Evolutionary conservation across 2,329 filamentous ascomycete genomes (phyloP).

Genomic region (Monilinia fructicola): DNA sequence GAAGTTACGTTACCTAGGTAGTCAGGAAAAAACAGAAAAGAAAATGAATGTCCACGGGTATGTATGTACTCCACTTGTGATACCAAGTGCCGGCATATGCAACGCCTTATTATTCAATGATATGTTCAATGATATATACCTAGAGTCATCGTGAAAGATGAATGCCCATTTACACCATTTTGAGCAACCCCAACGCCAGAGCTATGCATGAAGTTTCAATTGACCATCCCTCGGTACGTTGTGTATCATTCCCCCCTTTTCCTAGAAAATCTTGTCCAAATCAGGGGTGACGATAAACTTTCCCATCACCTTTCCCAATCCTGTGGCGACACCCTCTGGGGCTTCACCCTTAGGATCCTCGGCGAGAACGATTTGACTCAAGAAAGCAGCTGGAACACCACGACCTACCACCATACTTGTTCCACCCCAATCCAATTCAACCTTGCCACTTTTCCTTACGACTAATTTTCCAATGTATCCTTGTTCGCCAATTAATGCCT

Average conservation of each 20-base stretch:
- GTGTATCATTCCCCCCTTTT: background rate
- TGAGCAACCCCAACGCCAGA: slow-evolving; percentile 10
- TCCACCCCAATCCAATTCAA: slow-evolving; percentile 64
- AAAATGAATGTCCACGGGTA: too few relatives aligned
- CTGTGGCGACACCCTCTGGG: slow-evolving; percentile 53
- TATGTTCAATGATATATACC: slow-evolving; percentile 10
- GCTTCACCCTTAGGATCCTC: slow-evolving; percentile 34
- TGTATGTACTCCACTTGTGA: background rate
- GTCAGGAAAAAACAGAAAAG: background rate
- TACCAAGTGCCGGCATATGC: background rate
- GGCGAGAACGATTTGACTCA: slow-evolving; percentile 59
- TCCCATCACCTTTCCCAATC: slow-evolving; percentile 63
- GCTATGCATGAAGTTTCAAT: slow-evolving; percentile 22
- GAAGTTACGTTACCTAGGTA: background rate
- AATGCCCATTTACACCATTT: slow-evolving; percentile 16
- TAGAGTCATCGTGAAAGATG: slow-evolving; percentile 13
- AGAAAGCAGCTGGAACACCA: slow-evolving; percentile 55
- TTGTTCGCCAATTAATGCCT: slow-evolving; percentile 45
- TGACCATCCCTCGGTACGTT: background rate
- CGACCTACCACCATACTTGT: slow-evolving; percentile 52
- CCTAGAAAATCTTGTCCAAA: slow-evolving; percentile 51
- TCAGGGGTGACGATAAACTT: slow-evolving; percentile 60
- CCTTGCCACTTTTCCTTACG: slow-evolving; percentile 60
- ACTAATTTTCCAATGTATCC: slow-evolving; percentile 61
- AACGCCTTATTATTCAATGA: background rate